Evolutionary conservation across 2,329 filamentous ascomycete species (phyloP).

Genomic region (Didymella arachidicola): DNA sequence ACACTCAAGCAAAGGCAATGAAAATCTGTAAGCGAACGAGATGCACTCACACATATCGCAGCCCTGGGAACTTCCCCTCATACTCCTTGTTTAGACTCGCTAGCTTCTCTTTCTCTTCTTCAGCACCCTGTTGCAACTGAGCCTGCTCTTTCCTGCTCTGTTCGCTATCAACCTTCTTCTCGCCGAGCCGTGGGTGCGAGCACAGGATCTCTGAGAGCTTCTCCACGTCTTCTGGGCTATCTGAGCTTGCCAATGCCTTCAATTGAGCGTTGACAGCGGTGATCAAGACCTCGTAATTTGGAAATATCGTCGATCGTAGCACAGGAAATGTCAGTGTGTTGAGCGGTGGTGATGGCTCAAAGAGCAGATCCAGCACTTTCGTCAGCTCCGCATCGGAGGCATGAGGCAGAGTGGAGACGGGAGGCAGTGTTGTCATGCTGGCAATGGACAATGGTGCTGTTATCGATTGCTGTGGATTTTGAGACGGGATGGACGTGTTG

Average conservation of each 20-base stretch:
- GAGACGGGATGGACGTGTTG: conserved; percentile 5
- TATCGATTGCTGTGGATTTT: conserved; percentile 14
- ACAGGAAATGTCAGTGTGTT: conserved; percentile 75
- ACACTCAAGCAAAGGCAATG: neutral
- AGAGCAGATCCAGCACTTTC: conserved; percentile 75
- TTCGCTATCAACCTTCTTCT: conserved; percentile 80
- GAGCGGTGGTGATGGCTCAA: conserved; percentile 80
- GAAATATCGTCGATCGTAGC: conserved; percentile 67
- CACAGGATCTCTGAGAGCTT: conserved; percentile 76
- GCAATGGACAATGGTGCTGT: conserved; percentile 3
- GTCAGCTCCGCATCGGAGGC: conserved; percentile 65
- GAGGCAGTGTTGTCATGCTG: conserved; percentile 61
- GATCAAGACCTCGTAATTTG: conserved; percentile 74
- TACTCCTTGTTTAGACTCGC: conserved; percentile 76
- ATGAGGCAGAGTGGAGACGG: conserved; percentile 63
- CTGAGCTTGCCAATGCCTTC: conserved; percentile 47
- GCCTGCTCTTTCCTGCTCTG: conserved; percentile 85
- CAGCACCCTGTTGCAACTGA: conserved; percentile 64
- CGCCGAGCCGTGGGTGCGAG: conserved; percentile 84
- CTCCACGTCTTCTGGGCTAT: conserved; percentile 57
- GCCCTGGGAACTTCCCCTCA: conserved; percentile 78
- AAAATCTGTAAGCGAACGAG: neutral
- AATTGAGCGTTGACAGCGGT: conserved; percentile 70
- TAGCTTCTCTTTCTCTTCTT: conserved; percentile 66
- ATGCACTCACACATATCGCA: conserved; percentile 74